These are phyloP conservation scores for Barbarea vulgaris DNA, from an alignment of 345 rosid genomes.

Conservation along the genomic window DNA sequence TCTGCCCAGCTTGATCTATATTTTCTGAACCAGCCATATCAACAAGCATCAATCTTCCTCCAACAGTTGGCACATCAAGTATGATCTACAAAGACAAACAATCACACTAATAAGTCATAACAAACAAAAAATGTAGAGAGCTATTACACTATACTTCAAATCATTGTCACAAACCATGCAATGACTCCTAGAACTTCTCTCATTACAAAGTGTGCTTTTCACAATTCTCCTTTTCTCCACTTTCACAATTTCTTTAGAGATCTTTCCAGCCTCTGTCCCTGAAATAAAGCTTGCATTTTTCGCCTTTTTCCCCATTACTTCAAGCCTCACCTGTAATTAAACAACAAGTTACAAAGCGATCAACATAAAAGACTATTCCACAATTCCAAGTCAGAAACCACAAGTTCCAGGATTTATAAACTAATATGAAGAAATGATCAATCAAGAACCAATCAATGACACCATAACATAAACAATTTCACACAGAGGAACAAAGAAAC, in stretches of 20 bases:
- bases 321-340: constrained; percentile 70
- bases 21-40: constrained; percentile 99
- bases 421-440: not conserved
- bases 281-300: constrained; percentile 86
- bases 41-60: constrained; percentile 96
- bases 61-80: constrained; percentile 95
- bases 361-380: too few species aligned
- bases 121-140: not conserved
- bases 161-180: constrained; percentile 53
- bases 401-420: too few species aligned
- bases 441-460: not conserved
- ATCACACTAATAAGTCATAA: not conserved
- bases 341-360: not conserved
- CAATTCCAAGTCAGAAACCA: too few species aligned
- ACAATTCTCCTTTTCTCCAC: constrained; percentile 95
- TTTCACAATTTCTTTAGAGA: constrained; percentile 86
- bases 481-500: not conserved
- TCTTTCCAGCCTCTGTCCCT: constrained; percentile 88
- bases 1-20: constrained; percentile 96
- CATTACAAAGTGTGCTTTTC: constrained; percentile 91
- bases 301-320: constrained; percentile 96
- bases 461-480: not conserved
- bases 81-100: constrained; percentile 57
- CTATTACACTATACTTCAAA: not conserved
- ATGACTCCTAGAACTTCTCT: constrained; percentile 96